Evolutionary conservation across 2,329 filamentous ascomycete species (phyloP), one percentile per base, ranked within the genome.

Genomic region (Coniochaeta sp.): DNA sequence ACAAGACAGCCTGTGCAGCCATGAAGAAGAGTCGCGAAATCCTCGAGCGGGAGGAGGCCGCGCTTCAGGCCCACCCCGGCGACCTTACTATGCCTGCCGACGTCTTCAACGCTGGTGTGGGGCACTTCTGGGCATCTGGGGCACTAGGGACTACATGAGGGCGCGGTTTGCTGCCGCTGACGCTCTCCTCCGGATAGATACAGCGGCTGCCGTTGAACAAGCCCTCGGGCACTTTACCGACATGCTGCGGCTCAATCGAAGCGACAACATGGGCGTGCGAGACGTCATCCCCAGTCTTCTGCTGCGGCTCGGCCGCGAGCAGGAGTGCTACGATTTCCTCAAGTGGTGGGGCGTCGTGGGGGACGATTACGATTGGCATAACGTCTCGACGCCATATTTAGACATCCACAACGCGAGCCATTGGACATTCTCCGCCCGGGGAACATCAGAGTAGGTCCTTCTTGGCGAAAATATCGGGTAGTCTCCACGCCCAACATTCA

Each of bases 251-350:
- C 70, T 83, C 1, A 73, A 71, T 61, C 73, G 75, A 2, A n/a
- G 62, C 12, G 80, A 83, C 63, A 76, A 77, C 60, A 69, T 80
- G 70, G 74, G 75, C 0, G 19, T 80, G 3, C 72, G 79, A 0
- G 50, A 73, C 19, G 22, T 77, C 0, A 61, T 79, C 0, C 80
- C 81, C 0, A 62, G 65, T 0, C 47, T 79, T 10, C 72, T 77
- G 59, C 65, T 85, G 16, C 75, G 79, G 2, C 71, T 84, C 7
- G 73, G 73, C 22, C 70, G 66, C 47, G 80, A 84, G 60, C 79
- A 83, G 64, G 78, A 80, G n/a, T 76, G 73, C 64, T 80, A 80
- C 62, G 75, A 79, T 59, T 77, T 78, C 40, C 55, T 73, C 3
- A 76, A 79, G 67, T 81, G 75, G 78, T 81, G 71, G 70, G 66